phyloP scores from a whole-genome alignment of 441 rosid genomes.

The Arabidopsis hybrid region DNA sequence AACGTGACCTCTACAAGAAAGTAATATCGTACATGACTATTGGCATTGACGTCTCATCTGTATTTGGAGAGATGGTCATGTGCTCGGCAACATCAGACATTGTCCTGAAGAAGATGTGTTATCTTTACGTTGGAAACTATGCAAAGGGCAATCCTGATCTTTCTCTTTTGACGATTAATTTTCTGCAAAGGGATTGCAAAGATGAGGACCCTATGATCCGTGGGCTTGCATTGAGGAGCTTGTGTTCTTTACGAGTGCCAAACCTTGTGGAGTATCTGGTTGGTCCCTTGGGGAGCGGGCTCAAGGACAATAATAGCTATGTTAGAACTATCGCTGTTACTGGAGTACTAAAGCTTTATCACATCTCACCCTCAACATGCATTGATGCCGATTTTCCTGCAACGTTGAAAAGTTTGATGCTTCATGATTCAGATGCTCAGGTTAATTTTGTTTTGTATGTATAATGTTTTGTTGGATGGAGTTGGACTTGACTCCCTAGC shows the following conservation, averaged over 20 bases:
- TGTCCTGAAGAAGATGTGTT: conserved; percentile 98
- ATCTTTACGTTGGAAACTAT: conserved; percentile 96
- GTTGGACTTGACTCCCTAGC: background rate
- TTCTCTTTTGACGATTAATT: conserved; percentile 88
- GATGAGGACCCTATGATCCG: conserved; percentile 98
- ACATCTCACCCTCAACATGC: conserved; percentile 83
- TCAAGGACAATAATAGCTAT: conserved; percentile 83
- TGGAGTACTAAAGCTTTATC: conserved; percentile 90
- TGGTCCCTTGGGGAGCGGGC: conserved; percentile 84
- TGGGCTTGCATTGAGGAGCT: conserved; percentile 89
- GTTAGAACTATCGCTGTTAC: conserved; percentile 88
- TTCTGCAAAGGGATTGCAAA: conserved; percentile 96
- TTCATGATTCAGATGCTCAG: conserved; percentile 82
- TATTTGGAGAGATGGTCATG: conserved; percentile 99
- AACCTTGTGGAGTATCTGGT: conserved; percentile 96
- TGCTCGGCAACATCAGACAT: conserved; percentile 97
- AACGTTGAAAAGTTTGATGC: conserved; percentile 80
- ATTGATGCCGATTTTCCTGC: conserved; percentile 85
- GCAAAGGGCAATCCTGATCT: conserved; percentile 97
- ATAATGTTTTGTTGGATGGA: conserved; percentile 1
- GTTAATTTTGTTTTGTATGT: conserved; percentile 47
- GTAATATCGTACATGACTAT: conserved; percentile 95
- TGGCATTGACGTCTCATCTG: conserved; percentile 90
- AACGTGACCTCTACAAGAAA: conserved; percentile 93
- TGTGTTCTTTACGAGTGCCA: conserved; percentile 80